Conservation (phyloP, 305 asterid species). For the Solanum hybrid region DNA sequence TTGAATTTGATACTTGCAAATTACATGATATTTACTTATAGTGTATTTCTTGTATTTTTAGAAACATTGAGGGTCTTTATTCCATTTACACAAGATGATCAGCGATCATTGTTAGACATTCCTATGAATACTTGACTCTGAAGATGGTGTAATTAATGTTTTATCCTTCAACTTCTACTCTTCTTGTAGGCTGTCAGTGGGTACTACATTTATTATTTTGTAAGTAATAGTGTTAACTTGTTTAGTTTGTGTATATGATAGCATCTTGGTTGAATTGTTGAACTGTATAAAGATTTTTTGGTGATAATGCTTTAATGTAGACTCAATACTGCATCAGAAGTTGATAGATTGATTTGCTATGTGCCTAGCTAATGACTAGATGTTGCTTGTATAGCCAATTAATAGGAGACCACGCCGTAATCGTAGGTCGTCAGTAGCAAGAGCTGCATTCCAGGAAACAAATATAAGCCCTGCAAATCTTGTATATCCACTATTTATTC, state of each 20-base stretch:
- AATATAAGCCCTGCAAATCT: conserved; percentile 80
- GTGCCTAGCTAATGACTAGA: not conserved
- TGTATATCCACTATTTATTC: conserved; percentile 95
- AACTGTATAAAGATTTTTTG: not conserved
- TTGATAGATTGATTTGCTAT: not conserved
- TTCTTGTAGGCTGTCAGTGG: not conserved
- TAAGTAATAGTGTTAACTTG: not conserved
- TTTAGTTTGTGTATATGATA: not conserved
- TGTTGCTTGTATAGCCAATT: conserved; percentile 40
- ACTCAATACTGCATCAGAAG: not conserved
- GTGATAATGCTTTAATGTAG: not conserved
- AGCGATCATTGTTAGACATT: not conserved
- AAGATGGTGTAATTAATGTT: not conserved
- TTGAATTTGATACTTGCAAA: not conserved
- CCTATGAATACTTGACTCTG: not conserved
- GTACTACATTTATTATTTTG: not conserved
- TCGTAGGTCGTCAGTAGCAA: conserved; percentile 59
- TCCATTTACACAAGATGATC: not conserved
- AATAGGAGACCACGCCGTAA: conserved; percentile 80
- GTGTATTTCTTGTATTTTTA: not conserved
- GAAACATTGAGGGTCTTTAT: not conserved
- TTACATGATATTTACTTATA: not conserved
- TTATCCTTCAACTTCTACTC: not conserved
- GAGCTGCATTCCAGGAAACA: conserved; percentile 92
- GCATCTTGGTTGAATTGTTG: not conserved